phyloP scores from a whole-genome alignment of 805 yeast genomes.

The Pichia phayaonensis region DNA sequence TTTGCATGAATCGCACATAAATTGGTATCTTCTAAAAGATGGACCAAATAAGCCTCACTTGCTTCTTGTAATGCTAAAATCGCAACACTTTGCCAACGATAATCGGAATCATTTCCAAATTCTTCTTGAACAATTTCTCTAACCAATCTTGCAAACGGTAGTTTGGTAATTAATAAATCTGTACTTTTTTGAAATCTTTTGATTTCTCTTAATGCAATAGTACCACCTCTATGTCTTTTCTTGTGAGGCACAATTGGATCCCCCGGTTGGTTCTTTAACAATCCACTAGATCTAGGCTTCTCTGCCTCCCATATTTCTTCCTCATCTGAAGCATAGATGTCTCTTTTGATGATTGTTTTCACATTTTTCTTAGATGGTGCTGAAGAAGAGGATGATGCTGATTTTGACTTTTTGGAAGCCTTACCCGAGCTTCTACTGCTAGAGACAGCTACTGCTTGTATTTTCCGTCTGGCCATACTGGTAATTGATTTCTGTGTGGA shows the following conservation, averaged over 20 bases:
- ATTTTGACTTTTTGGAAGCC: neutral
- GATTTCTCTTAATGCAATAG: constrained; percentile 60
- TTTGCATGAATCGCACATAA: constrained; percentile 73
- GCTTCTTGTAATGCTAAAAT: constrained; percentile 76
- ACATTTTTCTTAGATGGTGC: neutral
- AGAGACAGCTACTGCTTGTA: neutral
- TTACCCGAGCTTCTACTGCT: neutral
- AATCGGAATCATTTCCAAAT: constrained; percentile 44
- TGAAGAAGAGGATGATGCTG: neutral
- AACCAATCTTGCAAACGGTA: constrained; percentile 73
- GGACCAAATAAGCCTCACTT: constrained; percentile 68
- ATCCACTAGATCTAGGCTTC: constrained; percentile 21
- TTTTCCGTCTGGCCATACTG: neutral
- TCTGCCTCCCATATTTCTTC: neutral
- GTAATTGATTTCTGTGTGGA: neutral
- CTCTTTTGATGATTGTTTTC: constrained; percentile 1
- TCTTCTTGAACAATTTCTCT: constrained; percentile 63
- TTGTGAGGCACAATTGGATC: constrained; percentile 35
- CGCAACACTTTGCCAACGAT: constrained; percentile 76
- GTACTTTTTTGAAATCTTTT: constrained; percentile 60
- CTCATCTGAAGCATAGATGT: constrained; percentile 6
- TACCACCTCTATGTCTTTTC: constrained; percentile 53
- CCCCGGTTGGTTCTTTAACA: constrained; percentile 45
- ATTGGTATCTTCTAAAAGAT: constrained; percentile 70
- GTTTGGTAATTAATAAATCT: constrained; percentile 57